Conservation (phyloP, 306 rosid genomes). For the Medicago ruthenica region DNA sequence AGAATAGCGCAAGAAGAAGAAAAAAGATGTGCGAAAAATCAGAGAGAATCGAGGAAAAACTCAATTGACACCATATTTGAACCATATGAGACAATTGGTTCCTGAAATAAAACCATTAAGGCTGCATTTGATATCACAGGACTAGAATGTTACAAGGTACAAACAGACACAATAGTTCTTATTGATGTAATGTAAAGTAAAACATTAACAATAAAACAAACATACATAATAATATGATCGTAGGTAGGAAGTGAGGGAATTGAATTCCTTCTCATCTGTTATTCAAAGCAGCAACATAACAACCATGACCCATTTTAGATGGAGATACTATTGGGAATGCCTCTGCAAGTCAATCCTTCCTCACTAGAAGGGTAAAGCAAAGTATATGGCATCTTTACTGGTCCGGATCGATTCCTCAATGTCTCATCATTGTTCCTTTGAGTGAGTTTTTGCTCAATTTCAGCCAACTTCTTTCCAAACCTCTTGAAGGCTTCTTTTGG, state of each 20-base stretch:
- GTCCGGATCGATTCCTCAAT: not conserved
- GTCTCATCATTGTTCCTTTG: constrained; percentile 10
- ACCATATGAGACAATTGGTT: too few relatives aligned
- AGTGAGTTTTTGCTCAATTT: not conserved
- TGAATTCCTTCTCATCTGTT: not conserved
- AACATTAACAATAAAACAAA: not conserved
- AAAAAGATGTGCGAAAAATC: too few relatives aligned
- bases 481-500: constrained; percentile 10
- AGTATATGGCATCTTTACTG: not conserved
- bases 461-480: constrained; percentile 11
- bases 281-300: not conserved
- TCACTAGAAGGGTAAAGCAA: constrained; percentile 6
- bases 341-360: constrained; percentile 15
- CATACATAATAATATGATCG: not conserved
- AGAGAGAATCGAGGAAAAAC: too few relatives aligned
- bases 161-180: not conserved
- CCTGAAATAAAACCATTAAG: not conserved
- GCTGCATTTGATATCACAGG: not conserved
- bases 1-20: too few relatives aligned
- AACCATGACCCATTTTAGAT: not conserved
- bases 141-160: not conserved
- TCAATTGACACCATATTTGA: too few relatives aligned
- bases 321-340: not conserved
- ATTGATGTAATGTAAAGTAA: constrained; percentile 1
- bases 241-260: not conserved